phyloP scores from a whole-genome alignment of 371 early-diverging fungal species.

The Mortierella sp. region DNA sequence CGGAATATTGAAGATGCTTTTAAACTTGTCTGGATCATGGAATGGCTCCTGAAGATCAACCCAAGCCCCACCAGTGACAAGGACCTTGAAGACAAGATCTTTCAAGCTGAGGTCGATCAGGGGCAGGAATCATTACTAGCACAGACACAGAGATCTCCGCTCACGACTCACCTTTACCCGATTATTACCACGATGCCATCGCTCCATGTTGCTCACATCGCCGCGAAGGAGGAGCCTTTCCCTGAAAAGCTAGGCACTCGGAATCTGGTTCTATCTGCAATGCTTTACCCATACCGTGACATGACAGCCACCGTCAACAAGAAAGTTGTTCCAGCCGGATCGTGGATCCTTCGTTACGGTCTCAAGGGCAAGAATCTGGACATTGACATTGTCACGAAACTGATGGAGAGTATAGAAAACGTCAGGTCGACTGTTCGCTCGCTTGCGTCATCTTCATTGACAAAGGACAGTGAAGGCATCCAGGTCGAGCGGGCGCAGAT shows the following conservation, averaged over 20 bases:
- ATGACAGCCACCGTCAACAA: conserved; percentile 43
- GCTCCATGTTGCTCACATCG: conserved; percentile 22
- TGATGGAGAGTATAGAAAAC: conserved; percentile 55
- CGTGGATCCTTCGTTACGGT: conserved; percentile 48
- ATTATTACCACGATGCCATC: conserved; percentile 23
- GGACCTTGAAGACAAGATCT: conserved; percentile 14
- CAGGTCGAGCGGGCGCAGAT: conserved; percentile 24
- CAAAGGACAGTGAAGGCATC: conserved; percentile 15
- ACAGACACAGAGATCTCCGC: conserved; percentile 13
- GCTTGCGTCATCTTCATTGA: not conserved
- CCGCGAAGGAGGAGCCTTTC: conserved; percentile 49
- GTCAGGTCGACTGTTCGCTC: conserved; percentile 21
- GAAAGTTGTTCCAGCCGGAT: conserved; percentile 33
- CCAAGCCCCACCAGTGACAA: conserved; percentile 1
- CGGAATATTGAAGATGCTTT: conserved; percentile 54
- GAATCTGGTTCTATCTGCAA: conserved; percentile 56
- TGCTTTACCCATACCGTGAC: conserved; percentile 47
- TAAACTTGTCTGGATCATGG: conserved; percentile 59
- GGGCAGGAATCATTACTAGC: conserved; percentile 35
- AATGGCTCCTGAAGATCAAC: conserved; percentile 57
- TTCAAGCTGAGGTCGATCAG: conserved; percentile 31
- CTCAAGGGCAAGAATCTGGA: conserved; percentile 57
- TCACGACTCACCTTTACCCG: conserved; percentile 30
- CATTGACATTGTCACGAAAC: conserved; percentile 56
- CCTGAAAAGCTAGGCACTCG: conserved; percentile 44